phyloP scores from a whole-genome alignment of 345 rosid species.

The Dimocarpus longan region DNA sequence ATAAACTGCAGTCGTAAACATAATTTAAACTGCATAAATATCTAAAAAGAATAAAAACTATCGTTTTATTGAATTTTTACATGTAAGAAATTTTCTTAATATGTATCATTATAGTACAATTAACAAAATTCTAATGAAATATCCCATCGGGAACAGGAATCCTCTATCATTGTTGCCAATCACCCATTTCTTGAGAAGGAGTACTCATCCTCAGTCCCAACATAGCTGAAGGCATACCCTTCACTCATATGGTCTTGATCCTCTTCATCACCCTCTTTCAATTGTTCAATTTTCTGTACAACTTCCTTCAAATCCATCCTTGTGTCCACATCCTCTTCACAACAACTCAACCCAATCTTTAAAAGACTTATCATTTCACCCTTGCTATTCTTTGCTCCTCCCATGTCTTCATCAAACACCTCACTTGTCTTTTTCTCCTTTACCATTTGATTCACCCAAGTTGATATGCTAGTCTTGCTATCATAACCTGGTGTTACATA shows the following conservation, averaged over 20 bases:
- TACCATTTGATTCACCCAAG: constrained; percentile 69
- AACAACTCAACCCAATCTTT: constrained; percentile 78
- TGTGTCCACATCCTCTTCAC: constrained; percentile 57
- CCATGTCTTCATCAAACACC: constrained; percentile 72
- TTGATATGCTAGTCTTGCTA: constrained; percentile 44
- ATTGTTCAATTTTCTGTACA: constrained; percentile 44
- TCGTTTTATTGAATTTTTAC: too few species aligned
- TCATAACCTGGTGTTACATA: constrained; percentile 50
- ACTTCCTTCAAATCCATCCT: constrained; percentile 54
- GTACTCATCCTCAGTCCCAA: constrained; percentile 33
- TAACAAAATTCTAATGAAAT: not conserved
- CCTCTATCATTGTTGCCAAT: constrained; percentile 6
- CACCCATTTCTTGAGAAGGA: constrained; percentile 31
- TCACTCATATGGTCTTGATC: constrained; percentile 20
- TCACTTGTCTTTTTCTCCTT: constrained; percentile 53
- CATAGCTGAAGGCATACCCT: constrained; percentile 28
- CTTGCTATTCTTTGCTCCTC: constrained; percentile 48
- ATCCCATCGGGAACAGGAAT: not conserved
- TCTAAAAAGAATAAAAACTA: not conserved
- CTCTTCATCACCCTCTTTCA: constrained; percentile 38
- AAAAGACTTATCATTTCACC: constrained; percentile 59
- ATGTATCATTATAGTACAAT: not conserved
- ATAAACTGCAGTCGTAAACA: not conserved
- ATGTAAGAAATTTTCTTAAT: not conserved
- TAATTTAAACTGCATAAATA: not conserved